phyloP scores from a whole-genome alignment of 2,329 filamentous ascomycete species.

The Coniella vitis region DNA sequence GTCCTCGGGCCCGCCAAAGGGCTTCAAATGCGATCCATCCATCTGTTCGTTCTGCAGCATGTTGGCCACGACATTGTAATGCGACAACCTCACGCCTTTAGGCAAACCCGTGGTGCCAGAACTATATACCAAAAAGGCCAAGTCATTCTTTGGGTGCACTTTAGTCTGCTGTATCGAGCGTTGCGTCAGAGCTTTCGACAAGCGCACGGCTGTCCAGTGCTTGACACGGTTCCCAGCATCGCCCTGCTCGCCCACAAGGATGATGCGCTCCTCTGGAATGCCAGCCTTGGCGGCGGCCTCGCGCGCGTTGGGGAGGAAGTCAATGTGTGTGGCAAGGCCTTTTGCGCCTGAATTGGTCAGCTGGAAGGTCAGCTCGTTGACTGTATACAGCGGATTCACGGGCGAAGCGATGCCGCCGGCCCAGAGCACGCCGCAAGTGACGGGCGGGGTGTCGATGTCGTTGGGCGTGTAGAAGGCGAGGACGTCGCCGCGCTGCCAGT shows the following conservation, averaged over 20 bases:
- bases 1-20: constrained; percentile 51
- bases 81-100: constrained; percentile 84
- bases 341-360: constrained; percentile 71
- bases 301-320: constrained; percentile 56
- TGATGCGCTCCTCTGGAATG: constrained; percentile 63
- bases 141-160: constrained; percentile 61
- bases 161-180: constrained; percentile 48
- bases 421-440: constrained; percentile 77
- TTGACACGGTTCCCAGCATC: constrained; percentile 54
- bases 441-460: constrained; percentile 70
- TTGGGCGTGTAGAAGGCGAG: constrained; percentile 81
- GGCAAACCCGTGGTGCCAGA: constrained; percentile 86
- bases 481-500: constrained; percentile 79
- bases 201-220: constrained; percentile 67
- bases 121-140: constrained; percentile 82
- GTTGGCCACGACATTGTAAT: constrained; percentile 77
- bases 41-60: constrained; percentile 46
- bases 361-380: constrained; percentile 77
- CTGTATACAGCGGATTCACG: constrained; percentile 81
- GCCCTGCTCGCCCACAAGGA: constrained; percentile 65
- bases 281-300: constrained; percentile 65
- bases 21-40: constrained; percentile 50
- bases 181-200: constrained; percentile 52
- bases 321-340: constrained; percentile 66
- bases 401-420: constrained; percentile 77